Evolutionary conservation across 305 asterid species (phyloP), one percentile per base, ranked within the genome.

Genomic region (Solanum aculeatissimum): DNA sequence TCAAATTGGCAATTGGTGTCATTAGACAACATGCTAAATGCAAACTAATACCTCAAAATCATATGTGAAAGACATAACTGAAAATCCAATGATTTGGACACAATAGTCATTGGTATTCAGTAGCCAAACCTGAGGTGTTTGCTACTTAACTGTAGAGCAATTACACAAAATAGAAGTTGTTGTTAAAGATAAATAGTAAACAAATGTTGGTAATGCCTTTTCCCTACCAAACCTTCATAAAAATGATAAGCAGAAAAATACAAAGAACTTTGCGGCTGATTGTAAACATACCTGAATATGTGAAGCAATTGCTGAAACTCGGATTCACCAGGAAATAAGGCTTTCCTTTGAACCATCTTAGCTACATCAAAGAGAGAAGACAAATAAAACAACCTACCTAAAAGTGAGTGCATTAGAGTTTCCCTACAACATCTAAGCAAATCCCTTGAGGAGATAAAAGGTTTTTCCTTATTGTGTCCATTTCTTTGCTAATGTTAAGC

Each of bases 251-350:
- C 62, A 83, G 65, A 66, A 57, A 83, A 35, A 40, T 35, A 18
- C 9, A 54, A 21, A 18, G 18, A 29, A 54, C 51, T 42, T 42
- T 6, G 75, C 27, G 19, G 65, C 25, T 13, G 86, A 13, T 27
- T 25, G 12, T 58, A 11, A 54, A 29, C 51, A n/a, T 47, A 94
- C 98, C 97, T 94, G 87, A 95, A 96, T 66, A 96, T 96, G 87
- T 95, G 97, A 81, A 96, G 97, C 88, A 96, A 90, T 68, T 96
- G 99, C 85, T 96, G 99, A 84, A 93, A 96, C 87, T 96, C 99
- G 2, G 98, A 95, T 83, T 96, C 99, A 11, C 99, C 99, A 8
- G 98, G 95, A 87, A 96, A 96, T 86, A 96, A 87, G 21, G 98
- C 96, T 85, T 96, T 98, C 81, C 97, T 90, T 85, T 98, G 89